Evolutionary conservation across 495 filamentous ascomycete species (phyloP), one percentile per base, ranked within the genome.

Genomic region (Talaromyces thailandensis): DNA sequence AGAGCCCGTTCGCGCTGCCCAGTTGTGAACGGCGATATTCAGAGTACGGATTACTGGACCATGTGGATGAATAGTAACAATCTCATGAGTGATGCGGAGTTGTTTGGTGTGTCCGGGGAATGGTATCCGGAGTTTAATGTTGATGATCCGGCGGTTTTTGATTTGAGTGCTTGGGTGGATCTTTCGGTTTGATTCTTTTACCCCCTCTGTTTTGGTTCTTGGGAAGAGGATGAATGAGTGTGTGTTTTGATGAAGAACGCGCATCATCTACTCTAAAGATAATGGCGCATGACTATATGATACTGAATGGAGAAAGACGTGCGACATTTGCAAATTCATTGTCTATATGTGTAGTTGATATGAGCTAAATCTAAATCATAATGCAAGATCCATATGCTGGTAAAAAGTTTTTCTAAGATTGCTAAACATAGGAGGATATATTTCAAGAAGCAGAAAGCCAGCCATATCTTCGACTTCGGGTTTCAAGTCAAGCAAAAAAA

Each of bases 31-130:
- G 57, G 57, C 9, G 57, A 60, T 25, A 26, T 60, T 12, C 31
- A 48, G 24, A n/a, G 40, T n/a, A 60, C 57, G 3, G 57, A 60
- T 11, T 60, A 60, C 18, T 60, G 57, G 57, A 35, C 26, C 1
- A 43, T 60, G 57, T 60, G 26, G 57, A 60, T 60, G 37, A 7
- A 60, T 29, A 35, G 18, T 48, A 45, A 32, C 14, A 59, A 48
- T 14, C 40, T 26, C 9, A 26, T 48, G 18, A 25, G 32, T 6
- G 32, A 40, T 25, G 9, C 31, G 56, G 56, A 37, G 11, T 35
- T 23, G 9, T 58, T 58, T 37, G 29, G 29, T n/a, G 16, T 18
- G 0, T 12, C 18, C 1, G 26, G 4, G 16, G 26, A 7, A 0
- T 12, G 14, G 28, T 31, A 35, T 45, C 14, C 23, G 3, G 40